Conservation (phyloP, 306 rosid species). For the Quercus engelmannii region DNA sequence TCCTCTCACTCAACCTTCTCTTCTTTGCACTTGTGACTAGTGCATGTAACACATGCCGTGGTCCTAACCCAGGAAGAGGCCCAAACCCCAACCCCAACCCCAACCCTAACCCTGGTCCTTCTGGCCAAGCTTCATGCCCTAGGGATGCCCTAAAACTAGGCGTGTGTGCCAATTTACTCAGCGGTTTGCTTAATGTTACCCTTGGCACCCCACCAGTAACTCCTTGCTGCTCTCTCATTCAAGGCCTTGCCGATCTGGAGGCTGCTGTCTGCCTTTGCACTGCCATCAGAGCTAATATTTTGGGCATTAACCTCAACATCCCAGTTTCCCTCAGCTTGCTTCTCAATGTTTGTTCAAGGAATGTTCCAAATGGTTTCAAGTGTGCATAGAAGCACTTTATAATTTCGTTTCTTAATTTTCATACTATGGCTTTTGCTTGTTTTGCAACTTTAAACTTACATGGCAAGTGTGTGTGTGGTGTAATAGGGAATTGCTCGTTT, state of each 20-base stretch:
- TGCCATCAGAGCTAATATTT: slow-evolving; percentile 57
- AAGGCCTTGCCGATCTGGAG: slow-evolving; percentile 70
- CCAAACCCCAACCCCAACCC: slow-evolving; percentile 23
- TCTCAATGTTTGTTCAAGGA: slow-evolving; percentile 54
- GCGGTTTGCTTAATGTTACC: slow-evolving; percentile 44
- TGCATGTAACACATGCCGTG: slow-evolving; percentile 45
- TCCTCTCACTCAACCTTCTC: slow-evolving; percentile 61
- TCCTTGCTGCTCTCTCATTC: slow-evolving; percentile 63
- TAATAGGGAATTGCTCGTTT: slow-evolving; percentile 3
- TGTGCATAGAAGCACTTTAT: slow-evolving; percentile 27
- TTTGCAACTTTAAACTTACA: background rate
- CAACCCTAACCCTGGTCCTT: background rate
- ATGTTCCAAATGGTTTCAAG: slow-evolving; percentile 44
- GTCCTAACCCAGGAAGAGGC: background rate
- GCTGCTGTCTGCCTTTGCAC: slow-evolving; percentile 86
- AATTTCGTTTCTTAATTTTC: background rate
- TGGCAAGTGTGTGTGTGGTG: slow-evolving; percentile 1
- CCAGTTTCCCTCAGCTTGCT: slow-evolving; percentile 67
- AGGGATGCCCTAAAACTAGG: slow-evolving; percentile 62
- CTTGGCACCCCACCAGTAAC: slow-evolving; percentile 54
- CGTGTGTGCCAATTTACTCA: slow-evolving; percentile 56
- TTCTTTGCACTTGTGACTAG: slow-evolving; percentile 55
- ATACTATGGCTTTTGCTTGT: background rate
- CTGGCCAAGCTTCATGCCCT: slow-evolving; percentile 37
- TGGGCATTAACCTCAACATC: slow-evolving; percentile 66